Evolutionary conservation across 495 filamentous ascomycete species (phyloP), one percentile per base, ranked within the genome.

Genomic region (Talaromyces borbonicus): DNA sequence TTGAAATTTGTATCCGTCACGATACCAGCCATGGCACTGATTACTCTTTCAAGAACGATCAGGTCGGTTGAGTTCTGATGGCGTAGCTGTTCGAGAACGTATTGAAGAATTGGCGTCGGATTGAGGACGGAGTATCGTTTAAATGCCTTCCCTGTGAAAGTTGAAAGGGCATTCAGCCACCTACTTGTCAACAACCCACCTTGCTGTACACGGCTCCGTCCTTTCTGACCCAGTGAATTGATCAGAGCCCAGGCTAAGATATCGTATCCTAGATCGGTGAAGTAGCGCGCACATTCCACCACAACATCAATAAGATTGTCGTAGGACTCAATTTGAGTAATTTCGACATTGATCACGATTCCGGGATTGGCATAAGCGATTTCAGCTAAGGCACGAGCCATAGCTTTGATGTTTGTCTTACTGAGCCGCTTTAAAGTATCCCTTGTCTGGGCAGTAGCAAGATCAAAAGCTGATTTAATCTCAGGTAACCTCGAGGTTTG

Each of bases 281-380:
- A 95, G 54, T 95, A 95, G 51, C 85, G 82, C 24, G 84, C 87
- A 55, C 87, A 95, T 58, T 95, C 87, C 23, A 96, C 87, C 41
- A 99, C 84, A 7, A 84, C 83, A 47, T 95, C 87, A 47, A 90
- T 90, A 26, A 97, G 74, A 56, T 96, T 96, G 56, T 83, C 84
- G 60, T 97, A 96, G 0, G 81, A 76, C 62, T 96, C 88, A 36
- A 95, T 88, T 55, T 95, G 88, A 25, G 72, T 75, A 45, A 97
- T 75, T 8, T 88, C 85, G 32, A 90, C 80, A 52, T 79, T 80
- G 67, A 95, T 93, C 20, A 99, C 87, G 35, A 92, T 73, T n/a
- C 88, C 89, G 3, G 93, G 93, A 11, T 82, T 88, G 5, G 85
- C 78, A 49, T 83, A 84, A 6, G 90, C 85, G 8, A 87, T 81